These are phyloP conservation scores for Athelia psychrophila DNA, from an alignment of 1,284 basidiomycete genomes.

Conservation along the genomic window DNA sequence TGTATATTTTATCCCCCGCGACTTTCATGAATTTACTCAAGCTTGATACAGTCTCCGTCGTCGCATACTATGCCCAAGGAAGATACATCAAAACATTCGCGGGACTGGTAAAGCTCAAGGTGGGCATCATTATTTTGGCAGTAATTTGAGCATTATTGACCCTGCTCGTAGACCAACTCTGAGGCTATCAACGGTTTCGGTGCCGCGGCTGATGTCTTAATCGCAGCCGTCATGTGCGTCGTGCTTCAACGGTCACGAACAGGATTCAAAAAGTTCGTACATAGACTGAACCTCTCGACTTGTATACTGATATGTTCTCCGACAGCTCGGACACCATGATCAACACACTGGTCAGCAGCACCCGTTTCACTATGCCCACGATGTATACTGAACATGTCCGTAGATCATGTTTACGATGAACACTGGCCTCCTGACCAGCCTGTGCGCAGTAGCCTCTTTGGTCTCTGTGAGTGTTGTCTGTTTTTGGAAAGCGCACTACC, in stretches of 20 bases:
- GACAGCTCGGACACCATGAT: not conserved
- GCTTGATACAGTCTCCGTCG: not conserved
- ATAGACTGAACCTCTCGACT: not conserved
- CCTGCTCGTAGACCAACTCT: slow-evolving; percentile 16
- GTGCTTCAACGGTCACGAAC: slow-evolving; percentile 54
- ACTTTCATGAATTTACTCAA: slow-evolving; percentile 10
- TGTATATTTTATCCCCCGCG: too few relatives aligned
- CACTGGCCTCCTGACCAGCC: not conserved
- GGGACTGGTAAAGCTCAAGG: slow-evolving; percentile 34
- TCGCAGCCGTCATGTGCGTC: slow-evolving; percentile 46
- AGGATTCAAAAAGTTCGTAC: slow-evolving; percentile 33
- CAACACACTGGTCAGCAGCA: not conserved
- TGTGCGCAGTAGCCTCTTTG: not conserved
- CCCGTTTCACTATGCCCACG: not conserved
- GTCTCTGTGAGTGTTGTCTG: not conserved
- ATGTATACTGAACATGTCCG: not conserved
- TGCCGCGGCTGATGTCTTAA: slow-evolving; percentile 52
- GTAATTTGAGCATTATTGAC: too few relatives aligned
- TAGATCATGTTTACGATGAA: slow-evolving; percentile 1
- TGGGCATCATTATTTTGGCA: slow-evolving; percentile 51
- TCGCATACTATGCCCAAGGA: slow-evolving; percentile 14
- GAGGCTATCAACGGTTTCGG: slow-evolving; percentile 49
- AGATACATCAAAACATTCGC: slow-evolving; percentile 32
- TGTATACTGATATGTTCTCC: not conserved
- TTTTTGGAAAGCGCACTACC: too few relatives aligned